Percentiles rank a stretch among this genome's conserved stretches.
Conservation (phyloP, 2,329 filamentous ascomycete genomes). For the Fusarium lyarnte region DNA sequence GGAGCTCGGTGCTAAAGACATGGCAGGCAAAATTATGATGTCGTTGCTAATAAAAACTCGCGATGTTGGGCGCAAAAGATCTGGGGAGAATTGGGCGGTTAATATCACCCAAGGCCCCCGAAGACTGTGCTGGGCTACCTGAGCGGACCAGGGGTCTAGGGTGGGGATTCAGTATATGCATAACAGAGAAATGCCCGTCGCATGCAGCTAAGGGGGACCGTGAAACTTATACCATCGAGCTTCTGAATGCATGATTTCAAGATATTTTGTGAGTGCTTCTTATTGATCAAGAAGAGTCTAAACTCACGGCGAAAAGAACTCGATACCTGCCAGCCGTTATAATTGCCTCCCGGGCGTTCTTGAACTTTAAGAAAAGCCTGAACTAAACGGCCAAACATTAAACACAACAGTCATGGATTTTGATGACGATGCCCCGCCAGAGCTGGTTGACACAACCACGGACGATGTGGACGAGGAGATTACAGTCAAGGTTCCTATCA, state of each 20-base stretch:
- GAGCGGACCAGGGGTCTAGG: slow-evolving; percentile 2
- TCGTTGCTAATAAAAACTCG: slow-evolving; percentile 9
- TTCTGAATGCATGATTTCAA: not conserved
- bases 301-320: not conserved
- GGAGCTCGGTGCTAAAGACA: slow-evolving; percentile 77
- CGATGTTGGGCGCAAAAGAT: slow-evolving; percentile 27
- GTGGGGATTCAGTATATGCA: slow-evolving; percentile 38
- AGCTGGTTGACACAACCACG: slow-evolving; percentile 62
- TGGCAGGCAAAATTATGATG: slow-evolving; percentile 44
- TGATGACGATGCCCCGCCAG: slow-evolving; percentile 74
- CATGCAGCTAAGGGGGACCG: slow-evolving; percentile 37
- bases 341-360: not conserved
- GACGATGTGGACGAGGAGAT: slow-evolving; percentile 59
- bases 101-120: slow-evolving; percentile 23
- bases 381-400: not conserved
- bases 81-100: slow-evolving; percentile 22
- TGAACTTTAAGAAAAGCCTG: not conserved
- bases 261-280: not conserved
- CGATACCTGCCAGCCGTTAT: not conserved
- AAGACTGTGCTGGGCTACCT: slow-evolving; percentile 10
- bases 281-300: not conserved
- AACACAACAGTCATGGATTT: slow-evolving; percentile 61
- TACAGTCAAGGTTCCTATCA: slow-evolving; percentile 78
- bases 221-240: slow-evolving; percentile 22
- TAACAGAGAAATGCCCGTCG: not conserved